Evolutionary conservation across 345 rosid species (phyloP), one percentile per base, ranked within the genome.

Genomic region (Fremontodendron californicum): DNA sequence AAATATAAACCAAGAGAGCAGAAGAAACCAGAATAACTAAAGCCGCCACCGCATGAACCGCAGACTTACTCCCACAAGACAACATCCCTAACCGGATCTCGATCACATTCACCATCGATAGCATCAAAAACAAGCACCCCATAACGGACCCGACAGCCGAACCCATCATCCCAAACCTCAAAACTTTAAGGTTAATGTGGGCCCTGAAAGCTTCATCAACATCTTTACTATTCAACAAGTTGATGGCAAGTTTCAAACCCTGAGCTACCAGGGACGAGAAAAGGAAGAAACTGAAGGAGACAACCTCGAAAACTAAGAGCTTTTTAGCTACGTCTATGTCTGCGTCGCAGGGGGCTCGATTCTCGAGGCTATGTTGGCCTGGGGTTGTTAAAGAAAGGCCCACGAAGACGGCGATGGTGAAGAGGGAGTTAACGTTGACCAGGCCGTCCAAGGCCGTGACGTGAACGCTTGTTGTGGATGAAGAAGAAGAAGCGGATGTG

Each of bases 351-450:
- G 79, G 74, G 13, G 84, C 61, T 15, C 90, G 81, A 55, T 88
- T 84, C 82, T 94, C 97, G 40, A 93, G 94, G 89, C 98, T 93
- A 78, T 54, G 94, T 75, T 90, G 95, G 54, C 88, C 87, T 0
- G 95, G 95, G 6, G 91, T 82, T 1, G 98, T 86, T 35, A 94
- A 55, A 43, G 98, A 91, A 21, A 94, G 95, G 0, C 98, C 98
- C 6, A 94, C 98, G 83, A 94, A 94, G 76, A 93, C 97, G 29
- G 98, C 98, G 74, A 93, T 87, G 42, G 97, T 93, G 89, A 93
- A 94, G 81, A 94, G 96, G 13, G 97, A 94, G 92, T 94, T 93
- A 6, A 93, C 98, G 81, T 94, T 94, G 52, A 94, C 98, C 9
- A 94, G 88, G 25, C 97, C 98, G 58, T 94, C 97, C 9, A 94